Evolutionary conservation across 257 asterid species (phyloP).

Genomic region (Coffea eugenioides): DNA sequence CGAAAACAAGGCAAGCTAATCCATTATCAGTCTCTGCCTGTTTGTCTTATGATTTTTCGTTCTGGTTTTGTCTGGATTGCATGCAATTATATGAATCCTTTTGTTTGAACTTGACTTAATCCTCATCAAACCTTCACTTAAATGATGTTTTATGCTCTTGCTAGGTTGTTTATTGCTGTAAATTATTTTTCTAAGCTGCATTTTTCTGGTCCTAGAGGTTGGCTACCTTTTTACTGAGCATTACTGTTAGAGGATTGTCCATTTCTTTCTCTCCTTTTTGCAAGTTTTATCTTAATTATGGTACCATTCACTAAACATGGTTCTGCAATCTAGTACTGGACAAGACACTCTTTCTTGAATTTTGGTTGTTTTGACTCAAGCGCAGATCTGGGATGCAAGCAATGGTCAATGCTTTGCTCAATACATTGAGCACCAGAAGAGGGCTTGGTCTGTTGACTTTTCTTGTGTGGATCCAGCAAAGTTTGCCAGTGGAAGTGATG

Average conservation of each 20-base stretch:
- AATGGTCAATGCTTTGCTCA: slow-evolving; percentile 61
- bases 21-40: not conserved
- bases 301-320: not conserved
- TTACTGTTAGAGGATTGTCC: not conserved
- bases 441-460: slow-evolving; percentile 72
- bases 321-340: not conserved
- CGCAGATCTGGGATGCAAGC: slow-evolving; percentile 85
- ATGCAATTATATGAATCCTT: not conserved
- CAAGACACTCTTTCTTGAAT: slow-evolving; percentile 16
- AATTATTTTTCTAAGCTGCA: not conserved
- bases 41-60: not conserved
- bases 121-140: not conserved
- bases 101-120: slow-evolving; percentile 6
- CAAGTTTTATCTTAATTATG: not conserved
- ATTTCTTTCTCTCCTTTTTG: not conserved
- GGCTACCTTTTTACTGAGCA: not conserved
- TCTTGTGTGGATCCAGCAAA: slow-evolving; percentile 50
- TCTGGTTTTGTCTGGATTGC: not conserved
- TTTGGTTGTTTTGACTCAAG: slow-evolving; percentile 1
- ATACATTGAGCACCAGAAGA: slow-evolving; percentile 62
- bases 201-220: not conserved
- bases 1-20: not conserved
- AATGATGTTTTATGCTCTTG: not conserved
- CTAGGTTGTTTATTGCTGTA: not conserved
- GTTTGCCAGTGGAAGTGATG: slow-evolving; percentile 71